Evolutionary conservation across 2,329 filamentous ascomycete genomes (phyloP).

Genomic region (Fusarium lyarnte): DNA sequence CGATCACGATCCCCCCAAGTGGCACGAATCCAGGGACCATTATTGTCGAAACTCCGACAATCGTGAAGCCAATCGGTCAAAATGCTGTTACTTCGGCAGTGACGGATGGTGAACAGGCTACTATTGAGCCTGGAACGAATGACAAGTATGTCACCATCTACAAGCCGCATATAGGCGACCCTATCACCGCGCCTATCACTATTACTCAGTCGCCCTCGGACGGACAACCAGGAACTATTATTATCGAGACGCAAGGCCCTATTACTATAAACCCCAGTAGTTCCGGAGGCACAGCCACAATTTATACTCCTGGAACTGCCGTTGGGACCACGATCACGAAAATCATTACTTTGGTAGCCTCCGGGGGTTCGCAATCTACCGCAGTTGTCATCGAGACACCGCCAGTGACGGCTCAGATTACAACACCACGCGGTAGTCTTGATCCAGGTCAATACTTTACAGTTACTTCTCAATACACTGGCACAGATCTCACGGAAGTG

Average conservation of each 20-base stretch:
- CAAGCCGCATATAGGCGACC: constrained; percentile 14
- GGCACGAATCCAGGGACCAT: constrained; percentile 11
- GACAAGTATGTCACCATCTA: constrained; percentile 25
- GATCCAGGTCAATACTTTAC: background rate
- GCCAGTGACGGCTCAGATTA: background rate
- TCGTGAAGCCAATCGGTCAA: constrained; percentile 4
- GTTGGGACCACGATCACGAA: constrained; percentile 3
- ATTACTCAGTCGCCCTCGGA: constrained; percentile 12
- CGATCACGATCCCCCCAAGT: constrained; percentile 4
- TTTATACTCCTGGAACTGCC: constrained; percentile 6
- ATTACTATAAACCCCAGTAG: constrained; percentile 7
- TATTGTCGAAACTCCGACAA: constrained; percentile 17
- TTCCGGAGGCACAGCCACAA: constrained; percentile 1
- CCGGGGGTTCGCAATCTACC: background rate
- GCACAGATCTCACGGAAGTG: constrained; percentile 3
- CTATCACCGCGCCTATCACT: constrained; percentile 21
- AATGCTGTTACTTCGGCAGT: constrained; percentile 2
- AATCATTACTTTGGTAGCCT: background rate
- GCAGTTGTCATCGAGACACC: constrained; percentile 11
- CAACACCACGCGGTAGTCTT: background rate
- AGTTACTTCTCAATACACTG: background rate
- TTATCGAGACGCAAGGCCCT: constrained; percentile 22
- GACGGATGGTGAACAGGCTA: background rate
- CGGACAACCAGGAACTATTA: constrained; percentile 23
- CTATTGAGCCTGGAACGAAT: constrained; percentile 12